Conservation (phyloP, 345 rosid species). For the Corchorus capsularis region DNA sequence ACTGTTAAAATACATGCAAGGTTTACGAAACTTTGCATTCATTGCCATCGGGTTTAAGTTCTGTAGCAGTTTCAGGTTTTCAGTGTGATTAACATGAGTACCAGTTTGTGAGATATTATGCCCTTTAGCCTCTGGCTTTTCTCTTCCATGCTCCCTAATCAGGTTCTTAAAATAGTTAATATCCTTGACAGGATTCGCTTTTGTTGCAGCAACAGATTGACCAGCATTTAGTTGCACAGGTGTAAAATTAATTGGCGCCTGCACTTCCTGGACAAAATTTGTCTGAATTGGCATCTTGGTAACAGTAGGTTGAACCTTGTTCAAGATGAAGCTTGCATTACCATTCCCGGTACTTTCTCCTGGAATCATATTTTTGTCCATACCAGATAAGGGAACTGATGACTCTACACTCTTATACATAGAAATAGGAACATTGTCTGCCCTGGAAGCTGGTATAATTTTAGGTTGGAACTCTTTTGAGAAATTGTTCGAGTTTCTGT, state of each 20-base stretch:
- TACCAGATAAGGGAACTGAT: constrained; percentile 22
- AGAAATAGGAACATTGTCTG: background rate
- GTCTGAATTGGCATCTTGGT: constrained; percentile 21
- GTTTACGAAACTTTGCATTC: constrained; percentile 38
- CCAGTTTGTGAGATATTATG: constrained; percentile 16
- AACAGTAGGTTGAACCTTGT: constrained; percentile 20
- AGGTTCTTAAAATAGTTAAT: constrained; percentile 57
- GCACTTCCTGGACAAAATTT: constrained; percentile 4
- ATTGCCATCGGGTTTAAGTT: constrained; percentile 30
- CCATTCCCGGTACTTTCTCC: constrained; percentile 12
- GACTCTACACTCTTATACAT: constrained; percentile 26
- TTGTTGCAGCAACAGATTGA: constrained; percentile 4
- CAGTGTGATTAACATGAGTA: constrained; percentile 8
- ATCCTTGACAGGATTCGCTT: constrained; percentile 36
- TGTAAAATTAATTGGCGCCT: constrained; percentile 24
- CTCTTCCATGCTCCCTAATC: constrained; percentile 65
- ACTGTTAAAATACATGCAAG: constrained; percentile 45
- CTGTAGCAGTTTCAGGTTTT: constrained; percentile 18
- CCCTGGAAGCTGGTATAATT: constrained; percentile 20
- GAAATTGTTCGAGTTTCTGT: constrained; percentile 16
- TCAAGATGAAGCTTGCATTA: constrained; percentile 13
- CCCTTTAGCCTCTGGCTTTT: constrained; percentile 29
- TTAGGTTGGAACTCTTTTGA: constrained; percentile 4
- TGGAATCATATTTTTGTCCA: background rate
- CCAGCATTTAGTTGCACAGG: constrained; percentile 21